Evolutionary conservation across 768 basidiomycete genomes (phyloP).

Genomic region (Rhizopogon roseolus): DNA sequence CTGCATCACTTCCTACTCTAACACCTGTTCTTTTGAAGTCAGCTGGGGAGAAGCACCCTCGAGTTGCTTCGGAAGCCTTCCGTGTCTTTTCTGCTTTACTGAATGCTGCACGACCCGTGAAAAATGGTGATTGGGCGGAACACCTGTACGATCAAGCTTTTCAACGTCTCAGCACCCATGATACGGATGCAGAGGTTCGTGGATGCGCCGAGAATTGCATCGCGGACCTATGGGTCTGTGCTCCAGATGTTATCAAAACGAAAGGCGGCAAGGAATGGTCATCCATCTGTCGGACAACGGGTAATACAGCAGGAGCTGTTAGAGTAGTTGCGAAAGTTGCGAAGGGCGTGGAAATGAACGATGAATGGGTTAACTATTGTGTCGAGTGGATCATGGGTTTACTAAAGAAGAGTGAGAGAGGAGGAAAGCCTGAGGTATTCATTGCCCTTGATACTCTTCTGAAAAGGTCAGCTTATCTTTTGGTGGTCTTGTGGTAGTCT

Average conservation of each 20-base stretch:
- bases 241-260: conserved; percentile 61
- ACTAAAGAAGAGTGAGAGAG: conserved; percentile 72
- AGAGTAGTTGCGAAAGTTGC: conserved; percentile 84
- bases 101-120: conserved; percentile 67
- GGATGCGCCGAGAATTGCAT: conserved; percentile 76
- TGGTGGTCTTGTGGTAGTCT: background rate
- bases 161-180: conserved; percentile 63
- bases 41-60: conserved; percentile 79
- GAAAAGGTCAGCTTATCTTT: conserved; percentile 43
- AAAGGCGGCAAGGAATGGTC: conserved; percentile 80
- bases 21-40: conserved; percentile 73
- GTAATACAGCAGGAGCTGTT: conserved; percentile 72
- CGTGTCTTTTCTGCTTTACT: conserved; percentile 81
- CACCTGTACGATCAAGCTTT: conserved; percentile 73
- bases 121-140: conserved; percentile 62
- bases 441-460: conserved; percentile 69
- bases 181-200: conserved; percentile 91
- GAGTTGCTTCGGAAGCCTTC: conserved; percentile 86
- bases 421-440: conserved; percentile 79
- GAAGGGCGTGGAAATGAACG: conserved; percentile 60
- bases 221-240: conserved; percentile 84
- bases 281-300: conserved; percentile 63
- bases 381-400: conserved; percentile 74
- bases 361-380: conserved; percentile 78
- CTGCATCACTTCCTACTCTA: conserved; percentile 55